Evolutionary conservation across 805 yeast genomes (phyloP), one percentile per base, ranked within the genome.

Genomic region (Candida vaughaniae): DNA sequence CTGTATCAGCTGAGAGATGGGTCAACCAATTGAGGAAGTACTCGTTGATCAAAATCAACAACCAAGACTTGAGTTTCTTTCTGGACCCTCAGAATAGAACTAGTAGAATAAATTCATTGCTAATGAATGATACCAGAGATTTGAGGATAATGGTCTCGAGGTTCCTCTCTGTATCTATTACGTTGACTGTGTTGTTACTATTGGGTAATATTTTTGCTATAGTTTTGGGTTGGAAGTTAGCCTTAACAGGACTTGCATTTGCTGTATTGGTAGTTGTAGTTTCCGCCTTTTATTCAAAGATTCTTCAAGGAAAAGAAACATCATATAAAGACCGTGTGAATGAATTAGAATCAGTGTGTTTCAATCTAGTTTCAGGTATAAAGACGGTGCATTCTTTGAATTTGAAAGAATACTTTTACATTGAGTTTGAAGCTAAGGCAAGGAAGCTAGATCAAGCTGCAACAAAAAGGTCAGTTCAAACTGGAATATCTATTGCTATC

Each of bases 71-170:
- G 50, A 43, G 61, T 8, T 86, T 85, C 80, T 77, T 75, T 48
- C 63, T 61, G 16, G 46, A 50, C 2, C 58, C 62, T 11, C 49
- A 44, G 9, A 62, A 56, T 38, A 65, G 61, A 26, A 66, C 79
- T 2, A 73, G 78, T 23, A 82, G 74, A 45, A 48, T 85, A 10
- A 70, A 82, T 15, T 77, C 95, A 0, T 64, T 90, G 12, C 46
- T 91, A 3, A 65, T 90, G 71, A 88, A 86, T 53, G 97, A 93
- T 54, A 59, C 86, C 0, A 78, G 96, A 48, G 95, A 88, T 49
- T 60, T 86, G 41, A 70, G 96, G 42, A 59, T 68, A 0, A 59
- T 90, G 25, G 71, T 86, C 1, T 69, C 86, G 0, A 79, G 79
- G 29, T 80, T 83, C 45, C 53, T 86, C 20, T 66, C 80, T 7